Evolutionary conservation across 2,329 filamentous ascomycete genomes (phyloP), one percentile per base, ranked within the genome.

Genomic region (Cyclaneusma minus): DNA sequence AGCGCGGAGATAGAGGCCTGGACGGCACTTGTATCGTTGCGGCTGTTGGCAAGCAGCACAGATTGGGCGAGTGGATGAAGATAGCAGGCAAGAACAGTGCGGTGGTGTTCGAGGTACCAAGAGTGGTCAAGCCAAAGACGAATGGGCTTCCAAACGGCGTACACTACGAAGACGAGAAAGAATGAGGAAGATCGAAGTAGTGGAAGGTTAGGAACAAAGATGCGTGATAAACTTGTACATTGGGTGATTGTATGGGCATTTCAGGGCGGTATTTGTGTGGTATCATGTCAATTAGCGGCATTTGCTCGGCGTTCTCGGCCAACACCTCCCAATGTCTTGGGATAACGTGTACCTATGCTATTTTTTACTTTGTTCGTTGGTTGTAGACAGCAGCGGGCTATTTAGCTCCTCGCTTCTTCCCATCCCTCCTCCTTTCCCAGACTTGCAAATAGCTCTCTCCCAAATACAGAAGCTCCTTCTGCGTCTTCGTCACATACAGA

Each of bases 361-460:
- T 20, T 7, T 7, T 20, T 20, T 7, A n/a, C n/a, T n/a, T n/a
- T n/a, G n/a, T n/a, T n/a, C n/a, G n/a, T n/a, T n/a, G n/a, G n/a
- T n/a, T n/a, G 13, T 16, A 26, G 4, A 6, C 16, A 27, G 13
- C 13, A 11, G 24, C 22, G 22, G 8, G 7, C 16, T 4, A 8
- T 10, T 20, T 16, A 28, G 18, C 30, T 32, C 9, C 15, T 22
- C 25, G 34, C 22, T 32, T 32, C 32, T 39, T 43, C 14, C 28
- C 26, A 34, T 58, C 60, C 45, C 68, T 75, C 52, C 84, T 68
- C 50, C 79, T 64, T 59, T 95, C 89, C 89, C 89, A 95, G 22
- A 98, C 71, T 67, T 95, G 91, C 31, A 95, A 55, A 59, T 95
- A 95, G 29, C 80, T 80, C 62, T 98, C 89, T 27, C 87, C 83